Percentiles rank a stretch among this genome's conserved stretches.
These are phyloP conservation scores for Pouteria glomerata DNA, from an alignment of 148 eudicot species.

Conservation along the genomic window DNA sequence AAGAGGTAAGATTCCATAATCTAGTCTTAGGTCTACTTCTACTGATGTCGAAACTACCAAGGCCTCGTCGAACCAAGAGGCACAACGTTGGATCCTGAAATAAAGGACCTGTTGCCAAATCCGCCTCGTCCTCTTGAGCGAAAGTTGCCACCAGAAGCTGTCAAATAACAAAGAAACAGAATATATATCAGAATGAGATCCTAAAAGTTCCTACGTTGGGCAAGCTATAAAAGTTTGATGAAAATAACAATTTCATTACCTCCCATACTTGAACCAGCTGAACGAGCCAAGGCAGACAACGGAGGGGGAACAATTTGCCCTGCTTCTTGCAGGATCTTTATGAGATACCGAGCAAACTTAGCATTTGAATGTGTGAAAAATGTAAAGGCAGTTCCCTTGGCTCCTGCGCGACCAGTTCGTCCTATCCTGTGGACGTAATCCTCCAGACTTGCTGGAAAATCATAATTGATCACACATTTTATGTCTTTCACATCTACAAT, in stretches of 20 bases:
- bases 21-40: no score
- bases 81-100: constrained; percentile 59
- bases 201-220: no score
- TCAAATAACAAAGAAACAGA: not conserved
- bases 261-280: constrained; percentile 41
- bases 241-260: constrained; percentile 38
- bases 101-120: constrained; percentile 55
- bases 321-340: constrained; percentile 88
- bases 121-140: constrained; percentile 95
- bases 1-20: no score
- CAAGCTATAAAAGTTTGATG: no score
- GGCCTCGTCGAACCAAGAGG: constrained; percentile 60
- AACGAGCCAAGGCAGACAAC: constrained; percentile 60
- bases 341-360: constrained; percentile 64
- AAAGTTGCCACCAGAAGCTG: constrained; percentile 64
- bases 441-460: constrained; percentile 85
- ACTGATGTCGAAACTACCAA: constrained; percentile 30
- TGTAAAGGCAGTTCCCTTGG: constrained; percentile 80
- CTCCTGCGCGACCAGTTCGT: constrained; percentile 98
- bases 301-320: constrained; percentile 77
- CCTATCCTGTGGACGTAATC: constrained; percentile 98
- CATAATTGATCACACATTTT: constrained; percentile 90
- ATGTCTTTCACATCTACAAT: constrained; percentile 98
- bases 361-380: constrained; percentile 89
- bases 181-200: not conserved